phyloP scores from a whole-genome alignment of 352 stramenopile genomes.

The Phytophthora tentaculata region DNA sequence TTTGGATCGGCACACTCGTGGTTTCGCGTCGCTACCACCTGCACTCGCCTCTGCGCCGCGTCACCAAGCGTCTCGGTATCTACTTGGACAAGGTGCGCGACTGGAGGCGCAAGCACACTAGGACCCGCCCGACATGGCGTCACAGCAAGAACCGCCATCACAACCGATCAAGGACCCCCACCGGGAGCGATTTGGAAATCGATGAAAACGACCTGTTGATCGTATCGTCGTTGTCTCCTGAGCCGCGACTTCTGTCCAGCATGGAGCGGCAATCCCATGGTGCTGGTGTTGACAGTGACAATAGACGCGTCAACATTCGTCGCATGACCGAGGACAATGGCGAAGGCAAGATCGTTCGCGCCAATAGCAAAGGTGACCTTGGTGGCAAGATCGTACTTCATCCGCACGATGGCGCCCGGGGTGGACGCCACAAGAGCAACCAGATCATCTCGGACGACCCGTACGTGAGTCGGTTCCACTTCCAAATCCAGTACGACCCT shows the following conservation, averaged over 20 bases:
- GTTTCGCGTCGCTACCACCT: conserved; percentile 53
- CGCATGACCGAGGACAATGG: conserved; percentile 33
- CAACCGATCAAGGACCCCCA: conserved; percentile 17
- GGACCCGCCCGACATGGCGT: conserved; percentile 10
- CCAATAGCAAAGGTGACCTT: conserved; percentile 25
- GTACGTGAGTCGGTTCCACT: conserved; percentile 85
- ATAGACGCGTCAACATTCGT: conserved; percentile 3
- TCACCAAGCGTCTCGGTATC: conserved; percentile 27
- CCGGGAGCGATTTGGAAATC: conserved; percentile 50
- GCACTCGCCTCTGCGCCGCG: conserved; percentile 54
- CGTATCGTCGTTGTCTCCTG: conserved; percentile 70
- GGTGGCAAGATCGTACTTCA: conserved; percentile 68
- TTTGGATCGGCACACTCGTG: conserved; percentile 56
- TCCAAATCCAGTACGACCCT: conserved; percentile 79
- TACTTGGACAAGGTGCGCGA: conserved; percentile 35
- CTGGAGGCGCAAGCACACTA: conserved; percentile 15
- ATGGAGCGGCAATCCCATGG: conserved; percentile 5
- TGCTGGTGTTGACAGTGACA: conserved; percentile 5
- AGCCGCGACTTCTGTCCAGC: conserved; percentile 43
- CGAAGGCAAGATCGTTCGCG: conserved; percentile 28
- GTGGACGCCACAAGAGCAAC: conserved; percentile 80
- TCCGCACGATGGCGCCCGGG: conserved; percentile 61
- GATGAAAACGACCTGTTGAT: conserved; percentile 78
- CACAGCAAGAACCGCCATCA: conserved; percentile 12
- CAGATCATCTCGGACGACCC: conserved; percentile 89